These are phyloP conservation scores for Fusarium sp. DNA, from an alignment of 2,329 filamentous ascomycete genomes.

Conservation along the genomic window DNA sequence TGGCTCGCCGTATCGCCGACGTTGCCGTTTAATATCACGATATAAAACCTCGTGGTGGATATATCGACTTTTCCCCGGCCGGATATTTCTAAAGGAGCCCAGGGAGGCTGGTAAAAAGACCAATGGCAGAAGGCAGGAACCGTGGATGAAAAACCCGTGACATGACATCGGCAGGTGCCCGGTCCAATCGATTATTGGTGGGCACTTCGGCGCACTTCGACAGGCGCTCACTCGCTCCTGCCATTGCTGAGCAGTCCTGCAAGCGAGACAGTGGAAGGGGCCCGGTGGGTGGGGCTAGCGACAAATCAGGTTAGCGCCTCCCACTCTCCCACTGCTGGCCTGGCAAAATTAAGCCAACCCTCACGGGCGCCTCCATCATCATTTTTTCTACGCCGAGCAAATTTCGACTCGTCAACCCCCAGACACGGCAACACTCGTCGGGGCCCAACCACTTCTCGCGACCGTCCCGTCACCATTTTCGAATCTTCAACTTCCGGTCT, in stretches of 20 bases:
- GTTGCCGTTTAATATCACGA: constrained; percentile 20
- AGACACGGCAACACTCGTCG: constrained; percentile 56
- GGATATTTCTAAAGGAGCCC: constrained; percentile 3
- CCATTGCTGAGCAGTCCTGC: constrained; percentile 33
- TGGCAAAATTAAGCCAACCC: constrained; percentile 59
- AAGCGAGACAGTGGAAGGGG: constrained; percentile 36
- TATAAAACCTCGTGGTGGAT: constrained; percentile 16
- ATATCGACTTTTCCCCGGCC: constrained; percentile 27
- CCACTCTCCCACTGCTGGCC: constrained; percentile 57
- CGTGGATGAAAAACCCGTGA: constrained; percentile 37
- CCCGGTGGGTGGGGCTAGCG: constrained; percentile 31
- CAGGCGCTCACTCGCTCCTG: constrained; percentile 13
- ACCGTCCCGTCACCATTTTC: constrained; percentile 30
- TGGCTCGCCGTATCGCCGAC: constrained; percentile 11
- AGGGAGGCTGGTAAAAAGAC: constrained; percentile 1
- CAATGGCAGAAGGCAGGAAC: constrained; percentile 17
- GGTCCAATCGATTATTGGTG: constrained; percentile 10
- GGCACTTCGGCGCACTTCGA: constrained; percentile 1
- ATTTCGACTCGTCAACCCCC: constrained; percentile 57
- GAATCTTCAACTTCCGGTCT: constrained; percentile 9
- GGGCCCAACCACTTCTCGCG: constrained; percentile 48
- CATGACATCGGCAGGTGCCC: constrained; percentile 24
- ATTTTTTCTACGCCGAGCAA: constrained; percentile 57
- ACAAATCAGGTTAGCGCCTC: constrained; percentile 51
- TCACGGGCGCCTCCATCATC: constrained; percentile 52